These are phyloP conservation scores for Coemansia sp. DNA, from an alignment of 192 early-diverging fungal genomes.

Conservation along the genomic window DNA sequence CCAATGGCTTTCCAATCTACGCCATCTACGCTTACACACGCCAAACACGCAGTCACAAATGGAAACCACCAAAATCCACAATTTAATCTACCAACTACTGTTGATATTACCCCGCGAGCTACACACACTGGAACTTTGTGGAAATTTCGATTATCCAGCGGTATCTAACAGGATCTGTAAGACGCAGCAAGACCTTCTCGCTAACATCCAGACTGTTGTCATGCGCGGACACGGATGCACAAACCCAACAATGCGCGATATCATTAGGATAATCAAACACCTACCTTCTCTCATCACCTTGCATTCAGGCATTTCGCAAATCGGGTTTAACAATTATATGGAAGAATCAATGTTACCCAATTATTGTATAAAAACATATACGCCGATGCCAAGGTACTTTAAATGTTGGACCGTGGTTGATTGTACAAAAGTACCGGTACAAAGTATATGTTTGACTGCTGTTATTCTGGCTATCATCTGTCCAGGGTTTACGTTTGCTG, in stretches of 20 bases:
- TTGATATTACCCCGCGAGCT: background rate
- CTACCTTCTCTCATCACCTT: background rate
- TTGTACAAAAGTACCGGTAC: background rate
- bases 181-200: background rate
- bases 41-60: background rate
- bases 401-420: background rate
- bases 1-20: background rate
- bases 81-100: background rate
- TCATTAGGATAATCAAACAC: background rate
- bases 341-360: background rate
- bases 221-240: background rate
- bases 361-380: background rate
- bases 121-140: background rate
- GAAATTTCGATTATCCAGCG: background rate
- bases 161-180: background rate
- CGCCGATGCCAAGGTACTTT: background rate
- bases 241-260: background rate
- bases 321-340: background rate
- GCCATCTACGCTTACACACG: background rate
- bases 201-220: background rate
- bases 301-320: background rate
- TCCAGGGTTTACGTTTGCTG: slow-evolving; percentile 3
- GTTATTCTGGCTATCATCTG: background rate
- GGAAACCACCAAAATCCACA: background rate
- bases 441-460: background rate